These are phyloP conservation scores for Taphrina wiesneri DNA, from an alignment of 1,139 yeast species.

Conservation along the genomic window DNA sequence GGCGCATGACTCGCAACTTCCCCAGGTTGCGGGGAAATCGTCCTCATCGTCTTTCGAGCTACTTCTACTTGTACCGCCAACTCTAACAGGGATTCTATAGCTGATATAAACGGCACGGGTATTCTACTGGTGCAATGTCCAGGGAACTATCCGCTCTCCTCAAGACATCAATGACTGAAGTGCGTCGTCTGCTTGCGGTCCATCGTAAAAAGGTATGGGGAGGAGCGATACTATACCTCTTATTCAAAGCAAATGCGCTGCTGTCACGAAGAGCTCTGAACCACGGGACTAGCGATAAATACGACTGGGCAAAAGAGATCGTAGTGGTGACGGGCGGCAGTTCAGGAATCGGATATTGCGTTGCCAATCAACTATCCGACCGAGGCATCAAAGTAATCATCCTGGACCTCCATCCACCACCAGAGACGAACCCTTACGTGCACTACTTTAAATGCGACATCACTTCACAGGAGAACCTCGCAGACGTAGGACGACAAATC, in stretches of 20 bases:
- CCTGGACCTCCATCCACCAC: slow-evolving; percentile 52
- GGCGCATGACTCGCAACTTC: not conserved
- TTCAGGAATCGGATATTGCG: slow-evolving; percentile 58
- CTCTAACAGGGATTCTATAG: no score
- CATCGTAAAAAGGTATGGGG: not conserved
- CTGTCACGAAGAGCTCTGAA: slow-evolving; percentile 2
- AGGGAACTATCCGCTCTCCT: not conserved
- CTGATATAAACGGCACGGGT: not conserved
- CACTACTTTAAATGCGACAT: slow-evolving; percentile 56
- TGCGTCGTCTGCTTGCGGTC: not conserved
- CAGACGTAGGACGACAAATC: slow-evolving; percentile 46
- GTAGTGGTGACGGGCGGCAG: slow-evolving; percentile 72
- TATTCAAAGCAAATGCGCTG: not conserved
- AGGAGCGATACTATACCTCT: not conserved
- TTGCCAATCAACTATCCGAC: slow-evolving; percentile 33
- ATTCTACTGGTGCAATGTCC: not conserved
- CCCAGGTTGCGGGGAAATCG: not conserved
- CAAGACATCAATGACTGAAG: not conserved
- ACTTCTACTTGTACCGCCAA: no score
- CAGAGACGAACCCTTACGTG: slow-evolving; percentile 44
- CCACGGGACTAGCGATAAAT: not conserved
- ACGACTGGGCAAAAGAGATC: slow-evolving; percentile 48
- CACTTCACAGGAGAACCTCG: slow-evolving; percentile 47
- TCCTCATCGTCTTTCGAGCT: not conserved
- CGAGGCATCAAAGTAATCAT: slow-evolving; percentile 48